Evolutionary conservation across 2,329 filamentous ascomycete genomes (phyloP), one percentile per base, ranked within the genome.

Genomic region (Fusarium drepaniforme): DNA sequence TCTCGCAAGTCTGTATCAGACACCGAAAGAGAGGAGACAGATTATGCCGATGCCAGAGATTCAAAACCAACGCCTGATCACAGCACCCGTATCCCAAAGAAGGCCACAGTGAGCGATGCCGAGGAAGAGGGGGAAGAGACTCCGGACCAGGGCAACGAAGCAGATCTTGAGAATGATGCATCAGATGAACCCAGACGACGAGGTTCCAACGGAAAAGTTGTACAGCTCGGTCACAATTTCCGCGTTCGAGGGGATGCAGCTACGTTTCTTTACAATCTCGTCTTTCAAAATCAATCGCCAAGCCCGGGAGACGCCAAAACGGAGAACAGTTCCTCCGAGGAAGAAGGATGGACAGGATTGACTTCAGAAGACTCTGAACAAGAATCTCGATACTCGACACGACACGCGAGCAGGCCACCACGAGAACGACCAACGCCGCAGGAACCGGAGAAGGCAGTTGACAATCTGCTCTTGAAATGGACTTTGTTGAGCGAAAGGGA

Each of bases 221-320:
- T 69, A 0, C 62, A 72, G 4, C 69, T 72, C 4, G 68, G 68
- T 1, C 65, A 58, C 15, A n/a, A 64, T 6, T 75, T 75, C 9
- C 72, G 72, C 21, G 15, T 67, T 5, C 46, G 53, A 2, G 72
- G 72, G 2, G 72, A 75, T 33, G 72, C 72, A 15, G 72, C 72
- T 3, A 75, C 69, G 5, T 75, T 74, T 3, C 18, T 75, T 0
- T 75, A 75, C 12, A 72, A 70, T 0, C 25, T 75, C 0, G 72
- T 75, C 0, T 75, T 72, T 9, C n/a, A 67, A 8, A 23, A 66
- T 8, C 68, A 72, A 8, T 5, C n/a, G 0, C 16, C 44, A 0
- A 23, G 4, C 0, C 11, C 21, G 1, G n/a, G 33, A 7, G 13
- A 33, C 3, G n/a, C 8, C 0, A 16, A 11, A 7, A 25, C 35